Conservation (phyloP, 129 eudicot genomes). For the Pulicaria dysenterica region DNA sequence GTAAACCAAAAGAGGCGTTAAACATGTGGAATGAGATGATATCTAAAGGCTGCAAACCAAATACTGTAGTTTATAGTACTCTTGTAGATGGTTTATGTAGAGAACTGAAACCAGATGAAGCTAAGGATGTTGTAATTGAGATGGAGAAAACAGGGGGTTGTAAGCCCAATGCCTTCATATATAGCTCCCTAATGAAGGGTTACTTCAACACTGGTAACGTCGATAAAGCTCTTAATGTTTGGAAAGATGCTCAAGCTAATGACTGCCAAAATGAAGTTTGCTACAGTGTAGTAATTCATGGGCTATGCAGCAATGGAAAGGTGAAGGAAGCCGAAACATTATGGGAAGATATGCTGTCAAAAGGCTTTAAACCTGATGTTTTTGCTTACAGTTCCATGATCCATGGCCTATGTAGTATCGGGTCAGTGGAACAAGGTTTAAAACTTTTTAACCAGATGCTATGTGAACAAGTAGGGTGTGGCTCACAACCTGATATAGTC, state of each 20-base stretch:
- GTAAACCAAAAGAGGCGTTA: conserved; percentile 64
- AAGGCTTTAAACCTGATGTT: conserved; percentile 74
- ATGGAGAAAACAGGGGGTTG: conserved; percentile 69
- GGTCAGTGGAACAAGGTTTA: conserved; percentile 69
- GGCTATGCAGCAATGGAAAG: conserved; percentile 67
- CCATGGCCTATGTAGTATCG: conserved; percentile 74
- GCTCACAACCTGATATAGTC: conserved; percentile 70
- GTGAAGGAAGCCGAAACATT: conserved; percentile 61
- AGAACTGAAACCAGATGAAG: conserved; percentile 63
- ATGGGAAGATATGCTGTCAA: conserved; percentile 66
- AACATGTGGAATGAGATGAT: conserved; percentile 71
- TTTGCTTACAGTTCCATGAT: conserved; percentile 81
- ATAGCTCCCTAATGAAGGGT: conserved; percentile 84
- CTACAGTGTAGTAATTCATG: conserved; percentile 68
- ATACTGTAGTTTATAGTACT: conserved; percentile 69
- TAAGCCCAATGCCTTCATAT: conserved; percentile 67
- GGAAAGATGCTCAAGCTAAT: conserved; percentile 57
- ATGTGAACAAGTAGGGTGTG: conserved; percentile 31
- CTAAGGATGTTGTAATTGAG: conserved; percentile 55
- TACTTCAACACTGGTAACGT: conserved; percentile 57
- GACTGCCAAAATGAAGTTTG: conserved; percentile 57
- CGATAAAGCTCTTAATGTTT: conserved; percentile 63
- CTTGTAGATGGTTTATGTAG: conserved; percentile 83
- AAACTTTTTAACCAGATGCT: conserved; percentile 80
- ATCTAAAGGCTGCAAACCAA: conserved; percentile 62